These are phyloP conservation scores for Chenopodium quinoa DNA, from an alignment of 148 eudicot genomes.

Conservation along the genomic window DNA sequence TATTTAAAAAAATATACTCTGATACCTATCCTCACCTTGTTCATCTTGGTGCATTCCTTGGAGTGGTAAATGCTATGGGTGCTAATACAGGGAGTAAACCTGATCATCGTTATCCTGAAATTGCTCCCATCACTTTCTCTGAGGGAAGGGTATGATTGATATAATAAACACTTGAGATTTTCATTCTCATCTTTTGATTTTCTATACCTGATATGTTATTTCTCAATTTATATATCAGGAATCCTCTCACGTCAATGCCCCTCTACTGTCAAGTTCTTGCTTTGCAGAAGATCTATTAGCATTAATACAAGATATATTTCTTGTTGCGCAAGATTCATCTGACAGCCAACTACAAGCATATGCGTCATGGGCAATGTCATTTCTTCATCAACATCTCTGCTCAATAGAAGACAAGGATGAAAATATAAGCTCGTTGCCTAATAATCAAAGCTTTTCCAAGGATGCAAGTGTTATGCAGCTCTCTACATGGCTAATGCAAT, in stretches of 20 bases:
- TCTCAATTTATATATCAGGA: conserved; percentile 43
- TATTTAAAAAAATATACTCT: conserved; percentile 57
- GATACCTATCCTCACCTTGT: conserved; percentile 58
- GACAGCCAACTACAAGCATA: conserved; percentile 62
- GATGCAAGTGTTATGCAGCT: conserved; percentile 70
- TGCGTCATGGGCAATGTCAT: conserved; percentile 88
- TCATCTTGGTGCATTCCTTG: conserved; percentile 90
- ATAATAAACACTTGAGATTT: neutral
- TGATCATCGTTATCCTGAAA: conserved; percentile 28
- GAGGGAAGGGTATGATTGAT: conserved; percentile 45
- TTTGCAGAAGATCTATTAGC: conserved; percentile 53
- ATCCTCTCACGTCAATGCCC: conserved; percentile 46
- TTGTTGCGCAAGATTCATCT: conserved; percentile 69
- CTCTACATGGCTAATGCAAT: conserved; percentile 73
- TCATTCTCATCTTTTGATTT: conserved; percentile 11
- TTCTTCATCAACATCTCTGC: conserved; percentile 58
- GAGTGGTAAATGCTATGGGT: conserved; percentile 83
- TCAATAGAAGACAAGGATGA: conserved; percentile 36
- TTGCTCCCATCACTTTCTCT: conserved; percentile 28
- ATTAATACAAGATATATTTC: conserved; percentile 77
- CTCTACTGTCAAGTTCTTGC: conserved; percentile 56
- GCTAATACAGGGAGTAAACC: conserved; percentile 65
- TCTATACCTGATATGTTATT: conserved; percentile 1
- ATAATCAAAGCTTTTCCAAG: conserved; percentile 50
- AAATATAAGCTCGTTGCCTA: conserved; percentile 29